Evolutionary conservation across 2,329 filamentous ascomycete genomes (phyloP), one percentile per base, ranked within the genome.

Genomic region (Fusarium nygamai): DNA sequence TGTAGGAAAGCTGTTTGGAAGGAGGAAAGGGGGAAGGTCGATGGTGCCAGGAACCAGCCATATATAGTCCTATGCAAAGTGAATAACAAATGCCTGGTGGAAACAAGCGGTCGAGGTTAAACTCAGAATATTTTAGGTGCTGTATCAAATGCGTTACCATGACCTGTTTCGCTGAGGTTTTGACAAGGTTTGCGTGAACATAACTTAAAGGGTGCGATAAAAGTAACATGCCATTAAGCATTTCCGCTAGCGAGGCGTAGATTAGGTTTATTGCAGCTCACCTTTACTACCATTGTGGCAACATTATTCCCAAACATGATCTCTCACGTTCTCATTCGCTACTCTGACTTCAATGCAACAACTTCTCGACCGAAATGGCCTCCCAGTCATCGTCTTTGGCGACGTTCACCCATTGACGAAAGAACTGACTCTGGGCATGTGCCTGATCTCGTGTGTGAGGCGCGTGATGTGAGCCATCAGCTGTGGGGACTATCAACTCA

Each of bases 41-140:
- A 20, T 19, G 43, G 14, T 22, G 27, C 19, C 9, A 8, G 6
- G 6, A 6, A 29, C 13, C 10, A 31, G 9, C 46, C 11, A 31
- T n/a, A 29, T 31, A 31, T 31, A 48, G 27, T 31, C 20, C 2
- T 6, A 7, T 6, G 2, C 2, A 48, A n/a, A 22, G 27, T 12
- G 3, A n/a, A 31, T n/a, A 12, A 12, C 1, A n/a, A 4, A 31
- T 31, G 1, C 0, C 27, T 48, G 5, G 20, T 6, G 20, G 0
- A 31, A 14, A 17, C 8, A 31, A 12, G 14, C 1, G 20, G 11
- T 17, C 14, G 4, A 12, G 0, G 27, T 9, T 19, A 14, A 46
- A 27, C 8, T 27, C 0, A 9, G 3, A 9, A 46, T 1, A 14
- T 14, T 27, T 14, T 27, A 46, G 12, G 24, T 20, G 11, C 13